Evolutionary conservation across 768 basidiomycete species (phyloP), one percentile per base, ranked within the genome.

Genomic region (Phlegmacium glaucopus): DNA sequence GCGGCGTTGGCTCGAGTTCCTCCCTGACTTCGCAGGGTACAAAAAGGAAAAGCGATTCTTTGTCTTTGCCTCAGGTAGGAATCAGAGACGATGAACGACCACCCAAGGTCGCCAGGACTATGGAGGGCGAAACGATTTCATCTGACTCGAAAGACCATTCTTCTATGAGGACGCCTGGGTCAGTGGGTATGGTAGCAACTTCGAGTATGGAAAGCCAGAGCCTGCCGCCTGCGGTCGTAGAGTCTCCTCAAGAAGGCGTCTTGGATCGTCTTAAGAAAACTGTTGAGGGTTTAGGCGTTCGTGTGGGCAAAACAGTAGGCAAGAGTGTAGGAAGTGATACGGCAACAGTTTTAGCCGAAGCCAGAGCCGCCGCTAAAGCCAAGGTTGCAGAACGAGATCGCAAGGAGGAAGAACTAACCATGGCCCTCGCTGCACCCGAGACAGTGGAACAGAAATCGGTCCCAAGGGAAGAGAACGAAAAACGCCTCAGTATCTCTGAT

Each of bases 261-360:
- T 72, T 90, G 36, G 78, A 80, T 55, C 70, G 76, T 13, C 71
- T 91, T 42, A 90, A 86, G 68, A 82, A 78, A 58, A 87, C 82
- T 1, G 79, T 90, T 0, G 82, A 86, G 60, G 83, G 75, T 12
- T 69, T 85, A 25, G 83, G 84, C 13, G 71, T 79, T 13, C 78
- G 77, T 4, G 58, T 72, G 38, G 76, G 76, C 26, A 87, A 81
- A 58, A 75, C 76, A 42, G 69, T 74, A 60, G 75, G 77, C 44
- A 87, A 82, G 57, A 85, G 87, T 30, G 59, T 85, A 8, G 83
- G 83, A 42, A 76, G 76, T 22, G 53, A 49, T 47, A 76, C 77
- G 16, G 78, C 72, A 6, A 71, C 59, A 27, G 83, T 81, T 16
- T 73, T 89, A 8, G 86, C 85, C 9, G 83, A 87, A 64, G 87